Percentiles rank a stretch among this genome's conserved stretches.
Evolutionary conservation across 2,329 filamentous ascomycete genomes (phyloP).

Genomic region (Ilyonectria destructans): DNA sequence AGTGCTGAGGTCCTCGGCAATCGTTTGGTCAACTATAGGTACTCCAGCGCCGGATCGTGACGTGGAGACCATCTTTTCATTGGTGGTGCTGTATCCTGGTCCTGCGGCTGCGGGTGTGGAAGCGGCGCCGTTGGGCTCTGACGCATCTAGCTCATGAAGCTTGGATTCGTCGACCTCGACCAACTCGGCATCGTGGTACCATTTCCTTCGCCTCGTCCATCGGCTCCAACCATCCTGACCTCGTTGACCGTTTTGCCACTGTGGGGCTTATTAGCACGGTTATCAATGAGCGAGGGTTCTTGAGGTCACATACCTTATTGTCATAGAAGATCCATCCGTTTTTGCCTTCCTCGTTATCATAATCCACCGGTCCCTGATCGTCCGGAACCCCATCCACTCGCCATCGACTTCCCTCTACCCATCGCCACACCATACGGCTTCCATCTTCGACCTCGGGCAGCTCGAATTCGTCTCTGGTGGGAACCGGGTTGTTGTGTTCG

Average conservation of each 20-base stretch:
- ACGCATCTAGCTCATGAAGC: slow-evolving; percentile 58
- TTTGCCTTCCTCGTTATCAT: slow-evolving; percentile 73
- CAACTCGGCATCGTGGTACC: slow-evolving; percentile 96
- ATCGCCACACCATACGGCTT: slow-evolving; percentile 75
- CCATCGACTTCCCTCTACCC: slow-evolving; percentile 91
- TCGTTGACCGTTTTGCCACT: slow-evolving; percentile 92
- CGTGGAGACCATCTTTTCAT: slow-evolving; percentile 57
- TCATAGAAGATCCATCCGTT: slow-evolving; percentile 98
- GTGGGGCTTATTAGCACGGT: slow-evolving; percentile 26
- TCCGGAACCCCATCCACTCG: slow-evolving; percentile 83
- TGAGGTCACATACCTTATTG: slow-evolving; percentile 78
- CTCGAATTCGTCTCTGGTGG: slow-evolving; percentile 80
- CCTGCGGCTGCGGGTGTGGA: slow-evolving; percentile 36
- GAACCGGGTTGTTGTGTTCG: slow-evolving; percentile 89
- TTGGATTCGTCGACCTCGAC: slow-evolving; percentile 76
- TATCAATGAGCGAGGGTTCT: no score
- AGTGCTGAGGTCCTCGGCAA: slow-evolving; percentile 47
- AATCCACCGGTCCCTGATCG: slow-evolving; percentile 61
- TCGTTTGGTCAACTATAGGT: slow-evolving; percentile 42
- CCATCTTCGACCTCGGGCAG: slow-evolving; percentile 75
- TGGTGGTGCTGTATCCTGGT: slow-evolving; percentile 55
- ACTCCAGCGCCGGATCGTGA: slow-evolving; percentile 44
- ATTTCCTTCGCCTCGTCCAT: slow-evolving; percentile 94
- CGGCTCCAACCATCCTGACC: slow-evolving; percentile 93
- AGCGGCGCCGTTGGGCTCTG: slow-evolving; percentile 48